Base-by-base conservation (phyloP, 2,329 filamentous ascomycete genomes). In the Exutisphaerella laricina region DNA sequence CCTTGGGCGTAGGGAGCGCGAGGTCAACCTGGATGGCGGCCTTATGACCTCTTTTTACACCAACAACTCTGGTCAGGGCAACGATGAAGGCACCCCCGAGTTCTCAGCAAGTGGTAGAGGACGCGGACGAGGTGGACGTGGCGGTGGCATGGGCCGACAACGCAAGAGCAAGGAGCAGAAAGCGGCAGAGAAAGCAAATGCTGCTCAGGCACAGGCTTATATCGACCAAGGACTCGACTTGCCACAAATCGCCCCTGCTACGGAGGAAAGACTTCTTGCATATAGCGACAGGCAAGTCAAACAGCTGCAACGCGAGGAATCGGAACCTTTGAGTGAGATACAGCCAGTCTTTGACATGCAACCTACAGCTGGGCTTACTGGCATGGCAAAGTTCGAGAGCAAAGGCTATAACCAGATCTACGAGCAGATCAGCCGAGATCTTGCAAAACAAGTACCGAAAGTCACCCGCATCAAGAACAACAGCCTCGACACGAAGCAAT, bases 361-460 rank as follows among this genome's bases (percentile, higher is more conserved):
- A 41, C 58, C 56, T 1, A 57, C 59, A 2, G 51, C 57, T 9
- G 57, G 59, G n/a, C 45, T 61, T 23, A 58, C 50, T 3, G 60
- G 60, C 17, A 59, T 63, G 57, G 60, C 59, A 23, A 58, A 54
- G 33, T 62, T 60, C 38, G 60, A 62, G 21, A 60, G 54, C 47
- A 66, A 66, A 49, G 88, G 86, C 13, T 98, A 94, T 70, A 88
- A 94, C 59, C 89, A 94, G 65, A 90, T 98, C 45, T 96, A 96
- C 65, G 89, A 95, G 59, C 88, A 96, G 65, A 97, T 97, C 53
- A 94, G 88, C 83, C 85, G 90, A 52, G 92, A 98, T 60, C 80
- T 98, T 57, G 87, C 90, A 2, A 82, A 88, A 48, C 95, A 95
- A 63, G 85, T 96, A 48, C 86, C 85, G 59, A 97, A 96, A 70